Conservation (phyloP, 2,329 filamentous ascomycete species). For the Trichoderma harzianum region DNA sequence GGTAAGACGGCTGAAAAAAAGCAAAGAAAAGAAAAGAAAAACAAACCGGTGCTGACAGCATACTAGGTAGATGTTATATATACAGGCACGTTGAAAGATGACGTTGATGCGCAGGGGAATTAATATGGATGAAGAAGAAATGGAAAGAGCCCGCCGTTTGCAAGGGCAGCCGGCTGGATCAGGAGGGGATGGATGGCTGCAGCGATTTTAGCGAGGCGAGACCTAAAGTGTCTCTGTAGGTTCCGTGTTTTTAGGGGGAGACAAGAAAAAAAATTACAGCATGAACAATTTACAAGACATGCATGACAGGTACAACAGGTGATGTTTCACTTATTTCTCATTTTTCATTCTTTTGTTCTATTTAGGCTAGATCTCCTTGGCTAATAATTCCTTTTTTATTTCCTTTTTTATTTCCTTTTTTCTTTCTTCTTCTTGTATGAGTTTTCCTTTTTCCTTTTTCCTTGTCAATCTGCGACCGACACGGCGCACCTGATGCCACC, state of each 20-base stretch:
- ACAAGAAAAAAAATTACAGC: neutral
- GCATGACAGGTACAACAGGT: neutral
- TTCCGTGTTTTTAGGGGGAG: neutral
- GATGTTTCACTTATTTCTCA: neutral
- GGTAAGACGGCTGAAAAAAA: neutral
- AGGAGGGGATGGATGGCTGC: neutral
- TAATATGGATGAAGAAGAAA: neutral
- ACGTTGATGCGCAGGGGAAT: neutral
- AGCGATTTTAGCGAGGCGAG: neutral
- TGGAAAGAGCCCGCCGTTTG: neutral
- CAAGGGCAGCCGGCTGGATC: neutral
- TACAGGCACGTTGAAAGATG: neutral
- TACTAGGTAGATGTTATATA: neutral
- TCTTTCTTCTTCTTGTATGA: neutral
- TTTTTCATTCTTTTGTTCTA: neutral
- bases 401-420: neutral
- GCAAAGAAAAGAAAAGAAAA: neutral
- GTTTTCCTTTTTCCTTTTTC: neutral
- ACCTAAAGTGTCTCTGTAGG: neutral
- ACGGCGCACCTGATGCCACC: slow-evolving; percentile 10
- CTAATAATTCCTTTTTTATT: neutral
- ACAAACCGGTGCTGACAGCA: neutral
- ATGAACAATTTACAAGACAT: neutral
- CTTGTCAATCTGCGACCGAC: neutral
- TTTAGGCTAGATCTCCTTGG: neutral